Evolutionary conservation across 306 rosid species (phyloP), one percentile per base, ranked within the genome.

Genomic region (Comarum palustre): DNA sequence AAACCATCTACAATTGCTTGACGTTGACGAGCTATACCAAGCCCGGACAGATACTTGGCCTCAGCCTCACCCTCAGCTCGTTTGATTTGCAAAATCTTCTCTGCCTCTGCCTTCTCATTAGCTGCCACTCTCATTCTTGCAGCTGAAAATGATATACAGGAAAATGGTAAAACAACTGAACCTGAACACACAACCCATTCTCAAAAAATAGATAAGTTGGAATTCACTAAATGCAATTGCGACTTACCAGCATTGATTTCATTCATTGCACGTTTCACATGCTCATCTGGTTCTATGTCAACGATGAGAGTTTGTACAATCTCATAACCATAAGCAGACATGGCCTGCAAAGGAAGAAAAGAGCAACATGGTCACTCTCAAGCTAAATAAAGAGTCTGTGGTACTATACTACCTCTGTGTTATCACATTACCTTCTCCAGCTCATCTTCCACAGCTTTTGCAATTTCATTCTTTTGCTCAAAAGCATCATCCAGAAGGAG

Each of bases 11-110:
- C 98, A 63, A 89, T 93, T 22, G 98, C 98, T 79, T 93, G 98
- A 15, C 98, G 92, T 73, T 93, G 97, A 65, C 97, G 88, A 48
- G 98, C 98, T 75, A 91, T 91, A 65, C 98, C 98, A 47, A 93
- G 66, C 41, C 98, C 97, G 34, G 86, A 71, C 57, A 93, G 90
- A 80, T 91, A 93, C 86, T 94, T 94, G 24, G 97, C 78, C 82
- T 94, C 98, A 0, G 98, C 97, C 82, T 91, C 97, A 61, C 97
- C 98, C 84, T 94, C 97, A 6, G 94, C 97, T 73, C 96, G 82
- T 80, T 91, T 94, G 4, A 91, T 86, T 70, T 91, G 96, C 89
- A 93, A 78, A 67, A 91, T 91, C 45, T 93, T 91, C 85, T 93
- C 97, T 0, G 97, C 98, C 81, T 93, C 98, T 16, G 98, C 98